Evolutionary conservation across 208 protist genomes (phyloP).

Genomic region (Crithidia bombi): DNA sequence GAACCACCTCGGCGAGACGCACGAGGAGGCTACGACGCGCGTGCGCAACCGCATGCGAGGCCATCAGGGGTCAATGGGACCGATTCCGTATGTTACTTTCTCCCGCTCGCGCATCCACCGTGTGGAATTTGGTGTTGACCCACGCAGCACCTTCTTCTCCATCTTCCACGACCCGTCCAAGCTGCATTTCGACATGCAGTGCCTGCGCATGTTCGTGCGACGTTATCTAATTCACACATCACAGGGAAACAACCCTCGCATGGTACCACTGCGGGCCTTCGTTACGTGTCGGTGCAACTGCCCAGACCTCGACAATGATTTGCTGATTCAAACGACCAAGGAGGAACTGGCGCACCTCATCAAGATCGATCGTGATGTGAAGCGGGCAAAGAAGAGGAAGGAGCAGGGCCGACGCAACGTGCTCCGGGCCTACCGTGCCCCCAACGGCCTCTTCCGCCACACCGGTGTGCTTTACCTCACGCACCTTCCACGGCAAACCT

Average conservation of each 20-base stretch:
- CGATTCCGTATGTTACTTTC: conserved; percentile 83
- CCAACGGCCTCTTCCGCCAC: conserved; percentile 46
- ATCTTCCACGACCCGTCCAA: conserved; percentile 65
- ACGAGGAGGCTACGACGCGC: conserved; percentile 23
- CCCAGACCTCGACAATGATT: conserved; percentile 55
- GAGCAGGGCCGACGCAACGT: conserved; percentile 34
- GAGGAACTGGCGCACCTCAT: conserved; percentile 75
- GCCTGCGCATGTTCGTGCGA: conserved; percentile 82
- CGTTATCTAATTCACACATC: conserved; percentile 82
- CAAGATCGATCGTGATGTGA: conserved; percentile 68
- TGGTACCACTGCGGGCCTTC: conserved; percentile 68
- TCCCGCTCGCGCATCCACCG: conserved; percentile 68
- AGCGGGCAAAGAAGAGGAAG: conserved; percentile 40
- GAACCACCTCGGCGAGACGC: conserved; percentile 26
- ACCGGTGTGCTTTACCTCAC: conserved; percentile 77
- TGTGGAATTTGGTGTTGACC: conserved; percentile 74
- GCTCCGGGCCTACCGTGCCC: conserved; percentile 42
- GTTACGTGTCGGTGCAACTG: conserved; percentile 62
- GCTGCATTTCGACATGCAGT: conserved; percentile 78
- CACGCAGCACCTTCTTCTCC: conserved; percentile 54
- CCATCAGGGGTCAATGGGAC: conserved; percentile 48
- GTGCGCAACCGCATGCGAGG: conserved; percentile 34
- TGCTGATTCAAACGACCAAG: conserved; percentile 52
- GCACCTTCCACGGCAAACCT: conserved; percentile 65
- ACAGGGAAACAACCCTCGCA: conserved; percentile 73